Evolutionary conservation across 2,329 filamentous ascomycete genomes (phyloP), one percentile per base, ranked within the genome.

Genomic region (Trichoderma cornu-damae): DNA sequence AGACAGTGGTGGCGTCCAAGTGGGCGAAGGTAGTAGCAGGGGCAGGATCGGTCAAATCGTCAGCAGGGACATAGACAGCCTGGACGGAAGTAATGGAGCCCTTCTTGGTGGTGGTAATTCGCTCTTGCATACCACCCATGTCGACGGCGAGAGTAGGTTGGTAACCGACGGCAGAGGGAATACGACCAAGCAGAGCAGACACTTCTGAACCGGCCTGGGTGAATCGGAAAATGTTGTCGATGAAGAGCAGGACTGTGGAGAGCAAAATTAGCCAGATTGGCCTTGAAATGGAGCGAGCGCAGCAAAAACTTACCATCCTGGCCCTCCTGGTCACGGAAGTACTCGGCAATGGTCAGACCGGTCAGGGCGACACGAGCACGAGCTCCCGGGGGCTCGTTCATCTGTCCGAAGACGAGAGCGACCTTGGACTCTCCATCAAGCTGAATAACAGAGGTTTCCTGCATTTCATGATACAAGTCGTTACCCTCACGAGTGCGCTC

Each of bases 391-490:
- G 94, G 94, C 84, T 99, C 94, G 86, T 99, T 99, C 94, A 99
- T 99, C 85, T 99, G 94, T 85, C 94, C 94, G 82, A 99, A 99
- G 68, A 99, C 94, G 68, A 99, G 83, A 65, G 94, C 90, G 82
- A 97, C 94, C 88, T 99, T 99, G 77, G 94, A 97, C 72, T 96
- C 93, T 79, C 94, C 94, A 66, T 99, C 94, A 67, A 99, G 90
- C 79, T 99, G 87, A 79, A 99, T 99, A 85, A 99, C 94, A 74
- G 89, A 90, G 68, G 94, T 99, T 83, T 99, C 93, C 84, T 97
- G 94, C 94, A 99, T 99, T 86, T 99, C 94, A 82, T 99, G 93
- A 88, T 99, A 99, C 84, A 99, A 79, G 87, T 99, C 94, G 87
- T 99, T 99, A 86, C 94, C 94, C 87, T 99, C 94, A 90, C 94